phyloP scores from a whole-genome alignment of 495 filamentous ascomycete species.

The Letharia columbiana region DNA sequence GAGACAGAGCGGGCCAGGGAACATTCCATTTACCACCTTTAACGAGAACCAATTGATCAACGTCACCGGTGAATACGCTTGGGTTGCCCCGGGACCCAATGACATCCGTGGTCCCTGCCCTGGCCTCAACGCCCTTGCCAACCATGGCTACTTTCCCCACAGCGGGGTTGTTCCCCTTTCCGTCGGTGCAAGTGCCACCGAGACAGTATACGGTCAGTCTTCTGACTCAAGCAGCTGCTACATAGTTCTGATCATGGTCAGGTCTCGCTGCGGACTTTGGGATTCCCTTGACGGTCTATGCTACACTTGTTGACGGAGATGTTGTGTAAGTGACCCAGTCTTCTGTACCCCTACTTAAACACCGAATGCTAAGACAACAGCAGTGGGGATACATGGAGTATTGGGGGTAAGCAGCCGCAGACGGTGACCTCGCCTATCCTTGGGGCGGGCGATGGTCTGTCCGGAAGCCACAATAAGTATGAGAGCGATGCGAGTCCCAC shows the following conservation, averaged over 20 bases:
- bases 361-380: neutral
- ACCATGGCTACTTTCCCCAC: slow-evolving; percentile 44
- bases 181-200: slow-evolving; percentile 11
- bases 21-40: slow-evolving; percentile 19
- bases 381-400: slow-evolving; percentile 25
- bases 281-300: slow-evolving; percentile 17
- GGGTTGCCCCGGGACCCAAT: slow-evolving; percentile 22
- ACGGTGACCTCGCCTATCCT: slow-evolving; percentile 18
- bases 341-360: neutral
- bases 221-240: slow-evolving; percentile 16
- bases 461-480: slow-evolving; percentile 27
- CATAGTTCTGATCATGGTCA: neutral
- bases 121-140: slow-evolving; percentile 43
- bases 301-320: slow-evolving; percentile 25
- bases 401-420: slow-evolving; percentile 23
- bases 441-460: slow-evolving; percentile 24
- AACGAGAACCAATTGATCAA: slow-evolving; percentile 24
- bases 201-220: slow-evolving; percentile 24
- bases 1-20: slow-evolving; percentile 15
- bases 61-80: slow-evolving; percentile 25
- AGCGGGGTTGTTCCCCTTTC: slow-evolving; percentile 32
- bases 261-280: slow-evolving; percentile 17
- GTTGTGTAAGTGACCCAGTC: slow-evolving; percentile 13
- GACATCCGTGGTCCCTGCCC: slow-evolving; percentile 41
- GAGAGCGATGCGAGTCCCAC: slow-evolving; percentile 22